Evolutionary conservation across 495 filamentous ascomycete genomes (phyloP).

Genomic region (Entonaema liquescens): DNA sequence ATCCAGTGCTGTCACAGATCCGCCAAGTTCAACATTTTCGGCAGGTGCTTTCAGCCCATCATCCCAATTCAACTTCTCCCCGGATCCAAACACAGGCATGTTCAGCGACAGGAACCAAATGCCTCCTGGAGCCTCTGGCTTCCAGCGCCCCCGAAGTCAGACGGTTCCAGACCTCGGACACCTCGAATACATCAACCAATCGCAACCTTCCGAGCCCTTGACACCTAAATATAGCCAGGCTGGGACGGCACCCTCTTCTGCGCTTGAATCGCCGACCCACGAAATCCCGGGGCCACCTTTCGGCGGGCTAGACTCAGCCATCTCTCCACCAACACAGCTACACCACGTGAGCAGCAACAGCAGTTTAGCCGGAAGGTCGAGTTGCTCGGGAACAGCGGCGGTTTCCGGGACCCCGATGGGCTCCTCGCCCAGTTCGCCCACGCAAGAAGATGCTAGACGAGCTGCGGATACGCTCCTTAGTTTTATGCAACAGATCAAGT

Average conservation of each 20-base stretch:
- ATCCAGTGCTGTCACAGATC: slow-evolving; percentile 66
- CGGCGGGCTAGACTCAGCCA: slow-evolving; percentile 60
- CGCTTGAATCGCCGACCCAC: slow-evolving; percentile 75
- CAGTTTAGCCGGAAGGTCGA: slow-evolving; percentile 57
- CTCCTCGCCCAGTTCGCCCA: slow-evolving; percentile 70
- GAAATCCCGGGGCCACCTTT: slow-evolving; percentile 61
- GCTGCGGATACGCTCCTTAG: slow-evolving; percentile 87
- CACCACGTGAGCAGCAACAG: slow-evolving; percentile 64
- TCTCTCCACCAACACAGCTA: slow-evolving; percentile 57
- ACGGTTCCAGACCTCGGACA: slow-evolving; percentile 82
- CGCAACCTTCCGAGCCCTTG: slow-evolving; percentile 68
- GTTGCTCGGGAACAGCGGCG: slow-evolving; percentile 52
- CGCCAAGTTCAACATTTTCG: slow-evolving; percentile 72
- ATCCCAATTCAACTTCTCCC: slow-evolving; percentile 81
- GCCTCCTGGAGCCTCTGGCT: slow-evolving; percentile 57
- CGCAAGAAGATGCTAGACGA: slow-evolving; percentile 86
- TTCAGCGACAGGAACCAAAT: slow-evolving; percentile 72
- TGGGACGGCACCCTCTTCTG: slow-evolving; percentile 64
- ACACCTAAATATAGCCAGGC: slow-evolving; percentile 71
- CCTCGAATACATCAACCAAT: slow-evolving; percentile 73
- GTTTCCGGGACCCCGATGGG: slow-evolving; percentile 49
- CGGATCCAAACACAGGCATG: slow-evolving; percentile 73
- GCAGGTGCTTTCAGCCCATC: slow-evolving; percentile 82
- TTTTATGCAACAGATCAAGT: slow-evolving; percentile 80
- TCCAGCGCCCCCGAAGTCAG: slow-evolving; percentile 85